phyloP scores from a whole-genome alignment of 306 rosid species.

The Fragaria nilgerrensis region DNA sequence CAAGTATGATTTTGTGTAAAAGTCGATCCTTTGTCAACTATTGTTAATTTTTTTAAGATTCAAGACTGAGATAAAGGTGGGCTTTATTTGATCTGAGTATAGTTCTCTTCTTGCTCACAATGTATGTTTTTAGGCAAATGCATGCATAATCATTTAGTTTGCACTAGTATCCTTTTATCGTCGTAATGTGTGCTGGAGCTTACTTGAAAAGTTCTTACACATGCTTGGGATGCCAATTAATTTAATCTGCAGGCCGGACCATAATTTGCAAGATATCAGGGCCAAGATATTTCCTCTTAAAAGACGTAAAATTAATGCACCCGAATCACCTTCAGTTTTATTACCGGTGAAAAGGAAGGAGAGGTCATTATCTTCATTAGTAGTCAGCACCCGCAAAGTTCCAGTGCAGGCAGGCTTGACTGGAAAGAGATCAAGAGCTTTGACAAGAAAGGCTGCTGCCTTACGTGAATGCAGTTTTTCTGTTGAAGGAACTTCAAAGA shows the following conservation, averaged over 20 bases:
- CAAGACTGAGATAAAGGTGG: neutral
- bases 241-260: conserved; percentile 82
- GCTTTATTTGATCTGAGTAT: neutral
- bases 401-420: conserved; percentile 70
- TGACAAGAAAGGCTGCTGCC: conserved; percentile 67
- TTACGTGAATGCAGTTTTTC: conserved; percentile 66
- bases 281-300: conserved; percentile 76
- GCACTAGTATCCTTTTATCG: neutral
- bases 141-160: neutral
- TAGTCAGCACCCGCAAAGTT: conserved; percentile 85
- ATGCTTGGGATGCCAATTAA: conserved; percentile 17
- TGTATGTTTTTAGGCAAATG: neutral
- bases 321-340: conserved; percentile 60
- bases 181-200: conserved; percentile 12
- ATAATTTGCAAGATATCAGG: conserved; percentile 93
- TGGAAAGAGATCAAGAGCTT: conserved; percentile 78
- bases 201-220: conserved; percentile 3
- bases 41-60: neutral
- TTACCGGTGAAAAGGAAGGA: conserved; percentile 88
- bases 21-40: neutral
- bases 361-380: conserved; percentile 93
- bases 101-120: neutral
- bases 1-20: neutral
- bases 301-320: conserved; percentile 53
- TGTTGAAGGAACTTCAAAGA: conserved; percentile 54